Percentiles rank a stretch among this genome's conserved stretches.
Conservation (phyloP, 352 stramenopile species). For the Pelagophyceae sp. region DNA sequence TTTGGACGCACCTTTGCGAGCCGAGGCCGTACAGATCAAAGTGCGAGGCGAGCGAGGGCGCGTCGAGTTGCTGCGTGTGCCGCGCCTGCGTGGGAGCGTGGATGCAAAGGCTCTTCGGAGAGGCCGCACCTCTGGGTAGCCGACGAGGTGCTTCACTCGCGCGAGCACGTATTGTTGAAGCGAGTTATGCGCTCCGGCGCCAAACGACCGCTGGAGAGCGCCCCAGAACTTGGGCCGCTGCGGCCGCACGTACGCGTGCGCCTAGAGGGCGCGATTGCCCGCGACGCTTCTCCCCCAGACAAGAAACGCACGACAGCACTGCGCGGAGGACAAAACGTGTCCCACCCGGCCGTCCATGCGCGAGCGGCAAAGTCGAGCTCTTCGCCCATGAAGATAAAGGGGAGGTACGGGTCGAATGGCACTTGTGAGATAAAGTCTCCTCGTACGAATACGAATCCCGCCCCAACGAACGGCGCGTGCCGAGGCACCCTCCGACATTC, state of each 20-base stretch:
- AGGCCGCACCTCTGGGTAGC: slow-evolving; percentile 60
- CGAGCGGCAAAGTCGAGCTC: slow-evolving; percentile 62
- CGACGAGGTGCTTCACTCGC: slow-evolving; percentile 62
- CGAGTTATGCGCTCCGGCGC: slow-evolving; percentile 54
- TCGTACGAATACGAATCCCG: slow-evolving; percentile 61
- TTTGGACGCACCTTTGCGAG: slow-evolving; percentile 36
- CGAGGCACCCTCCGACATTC: slow-evolving; percentile 18
- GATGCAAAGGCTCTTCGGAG: too few relatives aligned
- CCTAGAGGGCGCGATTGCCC: too few relatives aligned
- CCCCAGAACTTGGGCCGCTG: slow-evolving; percentile 79
- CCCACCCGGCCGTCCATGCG: slow-evolving; percentile 61
- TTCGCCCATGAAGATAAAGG: slow-evolving; percentile 77
- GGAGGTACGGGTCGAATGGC: slow-evolving; percentile 73
- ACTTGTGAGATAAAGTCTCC: slow-evolving; percentile 57
- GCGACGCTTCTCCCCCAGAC: too few relatives aligned
- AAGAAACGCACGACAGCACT: slow-evolving; percentile 57
- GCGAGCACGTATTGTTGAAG: slow-evolving; percentile 60
- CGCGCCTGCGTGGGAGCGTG: too few relatives aligned
- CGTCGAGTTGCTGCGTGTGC: slow-evolving; percentile 36
- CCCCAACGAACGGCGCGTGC: slow-evolving; percentile 55
- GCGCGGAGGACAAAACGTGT: slow-evolving; percentile 61
- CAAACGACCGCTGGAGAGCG: slow-evolving; percentile 56
- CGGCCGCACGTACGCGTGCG: slow-evolving; percentile 63
- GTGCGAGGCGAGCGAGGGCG: slow-evolving; percentile 44
- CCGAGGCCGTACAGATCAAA: slow-evolving; percentile 52